phyloP scores from a whole-genome alignment of 2,329 filamentous ascomycete species.

The Botrytis porri region DNA sequence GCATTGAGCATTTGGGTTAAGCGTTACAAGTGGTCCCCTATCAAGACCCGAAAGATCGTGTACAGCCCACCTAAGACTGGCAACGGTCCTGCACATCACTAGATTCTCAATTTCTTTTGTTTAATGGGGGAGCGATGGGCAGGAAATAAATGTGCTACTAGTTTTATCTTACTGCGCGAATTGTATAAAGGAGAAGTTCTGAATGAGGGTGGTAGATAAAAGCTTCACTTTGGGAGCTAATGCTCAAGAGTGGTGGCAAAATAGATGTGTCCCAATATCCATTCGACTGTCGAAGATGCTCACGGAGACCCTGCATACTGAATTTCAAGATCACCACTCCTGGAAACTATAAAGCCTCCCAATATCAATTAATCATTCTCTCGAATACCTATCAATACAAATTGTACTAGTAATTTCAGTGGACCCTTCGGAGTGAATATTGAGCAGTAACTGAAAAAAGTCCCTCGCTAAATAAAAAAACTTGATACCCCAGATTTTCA shows the following conservation, averaged over 20 bases:
- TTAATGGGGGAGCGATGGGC: constrained; percentile 22
- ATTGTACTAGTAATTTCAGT: not conserved
- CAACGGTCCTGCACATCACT: constrained; percentile 26
- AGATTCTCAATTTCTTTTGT: constrained; percentile 33
- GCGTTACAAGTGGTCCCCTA: constrained; percentile 97
- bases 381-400: not conserved
- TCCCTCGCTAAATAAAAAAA: constrained; percentile 23
- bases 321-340: not conserved
- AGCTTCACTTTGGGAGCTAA: constrained; percentile 31
- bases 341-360: not conserved
- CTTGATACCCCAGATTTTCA: constrained; percentile 10
- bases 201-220: constrained; percentile 22
- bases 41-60: constrained; percentile 93
- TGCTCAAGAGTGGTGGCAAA: constrained; percentile 23
- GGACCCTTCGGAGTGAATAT: not conserved
- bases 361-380: not conserved
- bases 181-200: constrained; percentile 34
- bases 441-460: constrained; percentile 23
- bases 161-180: constrained; percentile 33
- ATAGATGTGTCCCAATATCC: constrained; percentile 38
- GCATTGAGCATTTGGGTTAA: constrained; percentile 95
- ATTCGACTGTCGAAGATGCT: constrained; percentile 5
- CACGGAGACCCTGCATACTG: not conserved
- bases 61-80: constrained; percentile 67
- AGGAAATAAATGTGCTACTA: constrained; percentile 38